Base-by-base conservation (phyloP, 2,329 filamentous ascomycete species). In the Nannizziopsis barbatae region DNA sequence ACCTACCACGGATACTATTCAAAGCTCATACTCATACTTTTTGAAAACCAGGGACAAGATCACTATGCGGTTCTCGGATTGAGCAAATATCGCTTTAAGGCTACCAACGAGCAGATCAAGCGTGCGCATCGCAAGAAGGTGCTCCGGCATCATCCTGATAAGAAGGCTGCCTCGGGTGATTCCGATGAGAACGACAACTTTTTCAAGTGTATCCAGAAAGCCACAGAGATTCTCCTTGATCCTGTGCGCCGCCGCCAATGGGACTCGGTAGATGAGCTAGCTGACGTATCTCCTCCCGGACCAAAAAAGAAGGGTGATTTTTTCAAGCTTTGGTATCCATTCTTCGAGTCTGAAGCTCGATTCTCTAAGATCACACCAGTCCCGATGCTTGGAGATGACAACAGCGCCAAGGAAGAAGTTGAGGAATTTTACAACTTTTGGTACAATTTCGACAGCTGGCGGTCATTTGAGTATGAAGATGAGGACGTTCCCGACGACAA, bases 121-220 rank as follows among this genome's bases (percentile, higher is more conserved):
- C 86, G 86, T 60, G 92, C 93, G 58, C 90, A 98, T 75, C 87
- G 92, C 74, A 95, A 94, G 81, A 98, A 98, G 84, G 92, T 98
- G 56, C 84, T 98, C 57, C 90, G 88, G 73, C 92, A 98, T 70
- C 92, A 98, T 71, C 92, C 92, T 53, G 92, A 98, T 70, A 98
- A 98, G 83, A 94, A 93, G 75, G 92, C 93, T 12, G 92, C 92
- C 22, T 79, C 83, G 42, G 92, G 92, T 53, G 78, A 80, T 60
- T 78, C 80, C 58, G 89, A 96, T 62, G 90, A 72, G 60, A 70
- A 95, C 70, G 92, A 98, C 69, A 86, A 85, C 68, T 98, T 98
- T 77, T 98, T 98, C 84, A 98, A 98, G 79, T 98, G 93, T 71
- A 98, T 98, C 68, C 93, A 98, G 68, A 95, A 95, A 71, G 92